Evolutionary conservation across 805 yeast genomes (phyloP).

Genomic region (Candida nemodendra): DNA sequence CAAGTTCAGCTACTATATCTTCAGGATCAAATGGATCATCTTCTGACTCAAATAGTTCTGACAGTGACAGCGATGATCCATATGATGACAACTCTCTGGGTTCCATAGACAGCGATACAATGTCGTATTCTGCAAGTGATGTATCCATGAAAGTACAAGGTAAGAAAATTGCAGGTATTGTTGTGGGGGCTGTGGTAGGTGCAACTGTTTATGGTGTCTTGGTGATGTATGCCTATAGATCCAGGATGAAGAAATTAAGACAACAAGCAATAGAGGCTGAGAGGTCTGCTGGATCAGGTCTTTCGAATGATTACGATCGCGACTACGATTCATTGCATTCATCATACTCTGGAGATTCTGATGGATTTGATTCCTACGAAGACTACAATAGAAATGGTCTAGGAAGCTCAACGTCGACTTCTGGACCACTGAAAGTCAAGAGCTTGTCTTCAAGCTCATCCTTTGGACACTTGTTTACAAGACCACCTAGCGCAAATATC

Average conservation of each 20-base stretch:
- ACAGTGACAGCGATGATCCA: slow-evolving; percentile 5
- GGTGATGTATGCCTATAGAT: slow-evolving; percentile 53
- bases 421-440: slow-evolving; percentile 9
- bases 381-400: not conserved
- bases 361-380: not conserved
- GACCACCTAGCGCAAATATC: slow-evolving; percentile 10
- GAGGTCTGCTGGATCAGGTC: slow-evolving; percentile 12
- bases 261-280: slow-evolving; percentile 12
- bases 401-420: slow-evolving; percentile 6
- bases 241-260: slow-evolving; percentile 30
- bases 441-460: slow-evolving; percentile 19
- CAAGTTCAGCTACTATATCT: slow-evolving; percentile 11
- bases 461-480: slow-evolving; percentile 13
- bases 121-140: slow-evolving; percentile 14
- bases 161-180: slow-evolving; percentile 65
- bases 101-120: slow-evolving; percentile 24
- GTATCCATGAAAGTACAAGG: slow-evolving; percentile 16
- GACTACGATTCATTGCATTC: slow-evolving; percentile 3
- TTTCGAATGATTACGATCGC: slow-evolving; percentile 5
- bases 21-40: slow-evolving; percentile 12
- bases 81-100: slow-evolving; percentile 18
- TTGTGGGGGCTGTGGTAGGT: slow-evolving; percentile 75
- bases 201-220: slow-evolving; percentile 61
- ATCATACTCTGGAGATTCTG: slow-evolving; percentile 1
- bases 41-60: slow-evolving; percentile 3